Conservation (phyloP, 2,329 filamentous ascomycete genomes). For the Epichloe brachyelytri region DNA sequence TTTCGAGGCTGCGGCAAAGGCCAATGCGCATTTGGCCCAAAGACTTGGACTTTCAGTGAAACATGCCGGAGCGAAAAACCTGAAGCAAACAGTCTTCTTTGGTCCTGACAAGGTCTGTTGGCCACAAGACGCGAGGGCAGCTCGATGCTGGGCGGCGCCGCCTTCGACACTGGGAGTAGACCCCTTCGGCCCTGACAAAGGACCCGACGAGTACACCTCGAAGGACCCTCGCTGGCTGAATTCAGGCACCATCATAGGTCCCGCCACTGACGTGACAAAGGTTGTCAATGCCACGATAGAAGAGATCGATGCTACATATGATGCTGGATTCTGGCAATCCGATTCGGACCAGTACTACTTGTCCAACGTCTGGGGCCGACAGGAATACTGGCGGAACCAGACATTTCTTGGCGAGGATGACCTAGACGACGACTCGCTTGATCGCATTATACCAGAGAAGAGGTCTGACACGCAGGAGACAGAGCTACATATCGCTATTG, state of each 20-base stretch:
- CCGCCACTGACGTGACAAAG: constrained; percentile 17
- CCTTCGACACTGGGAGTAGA: constrained; percentile 18
- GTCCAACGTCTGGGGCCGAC: constrained; percentile 28
- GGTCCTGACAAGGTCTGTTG: constrained; percentile 33
- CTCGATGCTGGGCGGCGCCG: constrained; percentile 29
- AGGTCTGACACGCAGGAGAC: constrained; percentile 10
- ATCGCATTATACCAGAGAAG: constrained; percentile 12
- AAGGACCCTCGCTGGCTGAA: constrained; percentile 30
- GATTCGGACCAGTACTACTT: constrained; percentile 34
- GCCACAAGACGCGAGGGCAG: constrained; percentile 21
- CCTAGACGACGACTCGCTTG: constrained; percentile 7
- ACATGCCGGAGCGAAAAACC: constrained; percentile 16
- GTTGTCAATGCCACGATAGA: constrained; percentile 15
- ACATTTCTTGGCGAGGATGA: constrained; percentile 12
- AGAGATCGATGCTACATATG: constrained; percentile 21
- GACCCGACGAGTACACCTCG: constrained; percentile 17
- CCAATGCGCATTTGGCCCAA: constrained; percentile 36
- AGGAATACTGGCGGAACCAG: constrained; percentile 26
- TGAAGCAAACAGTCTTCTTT: constrained; percentile 28
- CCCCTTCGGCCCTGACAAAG: constrained; percentile 24
- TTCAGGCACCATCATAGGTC: constrained; percentile 33
- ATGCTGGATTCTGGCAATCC: constrained; percentile 20
- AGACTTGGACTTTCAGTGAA: constrained; percentile 31
- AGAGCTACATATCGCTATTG: constrained; percentile 25
- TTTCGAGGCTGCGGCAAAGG: constrained; percentile 37